A percentile compares a stretch with the other conserved stretches of the same genome.
phyloP scores from a whole-genome alignment of 2,329 filamentous ascomycete species.

The Gliomastix tumulicola region DNA sequence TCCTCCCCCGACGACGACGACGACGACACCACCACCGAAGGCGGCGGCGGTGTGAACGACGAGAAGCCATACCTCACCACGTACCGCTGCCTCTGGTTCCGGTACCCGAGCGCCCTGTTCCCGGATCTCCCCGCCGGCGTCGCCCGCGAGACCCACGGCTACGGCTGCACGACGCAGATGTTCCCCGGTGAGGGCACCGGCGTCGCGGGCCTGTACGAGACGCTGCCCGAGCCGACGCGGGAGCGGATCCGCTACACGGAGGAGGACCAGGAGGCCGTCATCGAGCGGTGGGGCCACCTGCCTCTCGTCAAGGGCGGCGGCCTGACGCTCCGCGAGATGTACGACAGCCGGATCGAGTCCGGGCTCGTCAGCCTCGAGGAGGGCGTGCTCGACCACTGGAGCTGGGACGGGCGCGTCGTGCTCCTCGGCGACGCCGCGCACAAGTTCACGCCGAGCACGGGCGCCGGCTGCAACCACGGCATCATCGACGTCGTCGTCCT shows the following conservation, averaged over 20 bases:
- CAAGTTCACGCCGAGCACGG: constrained; percentile 21
- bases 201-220: constrained; percentile 17
- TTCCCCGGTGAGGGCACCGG: constrained; percentile 11
- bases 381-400: constrained; percentile 19
- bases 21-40: constrained; percentile 21
- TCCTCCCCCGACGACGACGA: constrained; percentile 13
- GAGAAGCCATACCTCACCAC: constrained; percentile 19
- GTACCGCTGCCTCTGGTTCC: constrained; percentile 24
- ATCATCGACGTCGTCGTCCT: constrained; percentile 17
- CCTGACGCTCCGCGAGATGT: constrained; percentile 17
- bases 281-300: constrained; percentile 14
- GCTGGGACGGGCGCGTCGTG: constrained; percentile 14
- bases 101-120: constrained; percentile 11
- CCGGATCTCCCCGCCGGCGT: constrained; percentile 1
- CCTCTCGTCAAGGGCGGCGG: constrained; percentile 11
- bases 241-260: constrained; percentile 16
- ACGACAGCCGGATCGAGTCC: constrained; percentile 5
- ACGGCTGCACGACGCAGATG: constrained; percentile 11
- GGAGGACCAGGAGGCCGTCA: constrained; percentile 15
- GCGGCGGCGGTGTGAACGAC: constrained; percentile 15
- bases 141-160: constrained; percentile 1
- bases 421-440: constrained; percentile 22
- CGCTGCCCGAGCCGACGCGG: constrained; percentile 12
- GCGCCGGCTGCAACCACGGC: constrained; percentile 19
- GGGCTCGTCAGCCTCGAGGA: constrained; percentile 19